phyloP scores from a whole-genome alignment of 2,329 filamentous ascomycete species.

The Botrytis cinerea region DNA sequence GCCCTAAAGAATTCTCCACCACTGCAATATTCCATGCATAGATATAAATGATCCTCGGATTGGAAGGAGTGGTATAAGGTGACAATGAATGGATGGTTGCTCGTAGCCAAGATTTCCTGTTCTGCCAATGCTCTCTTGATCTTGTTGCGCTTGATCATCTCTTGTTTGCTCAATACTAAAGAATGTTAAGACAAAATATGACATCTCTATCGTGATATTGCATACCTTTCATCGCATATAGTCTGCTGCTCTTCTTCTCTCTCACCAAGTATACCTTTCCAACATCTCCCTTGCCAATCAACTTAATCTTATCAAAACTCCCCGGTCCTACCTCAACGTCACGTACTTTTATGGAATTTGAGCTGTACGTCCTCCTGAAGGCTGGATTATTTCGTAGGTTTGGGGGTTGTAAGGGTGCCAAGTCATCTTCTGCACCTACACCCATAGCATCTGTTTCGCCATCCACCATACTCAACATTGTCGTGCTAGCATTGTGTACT shows the following conservation, averaged over 20 bases:
- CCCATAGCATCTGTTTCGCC: slow-evolving; percentile 44
- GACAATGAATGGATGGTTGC: slow-evolving; percentile 98
- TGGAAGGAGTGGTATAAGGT: slow-evolving; percentile 99
- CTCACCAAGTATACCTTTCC: slow-evolving; percentile 97
- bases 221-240: slow-evolving; percentile 98
- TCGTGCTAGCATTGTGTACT: slow-evolving; percentile 56
- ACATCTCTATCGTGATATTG: slow-evolving; percentile 23
- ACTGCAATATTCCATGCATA: slow-evolving; percentile 99
- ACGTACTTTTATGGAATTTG: slow-evolving; percentile 97
- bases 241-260: slow-evolving; percentile 92
- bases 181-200: slow-evolving; percentile 37
- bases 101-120: slow-evolving; percentile 96
- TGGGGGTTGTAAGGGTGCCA: slow-evolving; percentile 65
- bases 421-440: slow-evolving; percentile 51
- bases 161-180: slow-evolving; percentile 95
- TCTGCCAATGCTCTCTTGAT: slow-evolving; percentile 97
- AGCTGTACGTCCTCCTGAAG: slow-evolving; percentile 95
- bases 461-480: slow-evolving; percentile 51
- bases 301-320: slow-evolving; percentile 99
- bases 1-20: slow-evolving; percentile 98
- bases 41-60: slow-evolving; percentile 95
- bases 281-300: slow-evolving; percentile 98
- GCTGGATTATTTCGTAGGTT: slow-evolving; percentile 69
- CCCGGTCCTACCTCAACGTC: slow-evolving; percentile 94
- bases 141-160: slow-evolving; percentile 99